phyloP scores from a whole-genome alignment of 768 basidiomycete genomes.

The Pulveroboletus sp. region DNA sequence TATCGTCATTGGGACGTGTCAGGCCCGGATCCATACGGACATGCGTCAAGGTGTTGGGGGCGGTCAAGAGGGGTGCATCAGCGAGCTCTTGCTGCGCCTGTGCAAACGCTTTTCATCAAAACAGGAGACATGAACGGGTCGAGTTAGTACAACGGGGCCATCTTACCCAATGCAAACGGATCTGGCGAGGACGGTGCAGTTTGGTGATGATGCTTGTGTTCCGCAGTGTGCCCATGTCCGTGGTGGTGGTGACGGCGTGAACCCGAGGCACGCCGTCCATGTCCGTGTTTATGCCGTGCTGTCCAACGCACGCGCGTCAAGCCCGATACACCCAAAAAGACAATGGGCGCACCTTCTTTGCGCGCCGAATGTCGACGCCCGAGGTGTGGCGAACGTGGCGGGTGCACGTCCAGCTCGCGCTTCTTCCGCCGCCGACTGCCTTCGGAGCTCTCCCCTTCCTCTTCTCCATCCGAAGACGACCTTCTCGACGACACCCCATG shows the following conservation, averaged over 20 bases:
- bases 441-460: constrained; percentile 10
- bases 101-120: constrained; percentile 20
- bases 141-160: too few species aligned
- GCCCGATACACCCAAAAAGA: neutral
- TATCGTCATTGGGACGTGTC: neutral
- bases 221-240: neutral
- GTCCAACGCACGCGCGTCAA: neutral
- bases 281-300: constrained; percentile 5
- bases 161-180: constrained; percentile 23
- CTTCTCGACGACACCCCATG: constrained; percentile 1
- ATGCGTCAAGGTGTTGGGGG: neutral
- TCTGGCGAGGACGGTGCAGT: constrained; percentile 5
- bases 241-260: constrained; percentile 8
- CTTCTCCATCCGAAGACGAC: constrained; percentile 12
- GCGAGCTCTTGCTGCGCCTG: constrained; percentile 7
- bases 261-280: constrained; percentile 10
- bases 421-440: constrained; percentile 19
- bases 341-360: constrained; percentile 14
- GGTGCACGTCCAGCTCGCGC: constrained; percentile 12
- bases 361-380: neutral
- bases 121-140: too few species aligned
- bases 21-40: too few species aligned
- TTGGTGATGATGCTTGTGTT: constrained; percentile 4
- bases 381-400: neutral
- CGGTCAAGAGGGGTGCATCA: constrained; percentile 1